Evolutionary conservation across 108 stramenopile genomes (phyloP).

Genomic region (Nannochloropsis gaditana): DNA sequence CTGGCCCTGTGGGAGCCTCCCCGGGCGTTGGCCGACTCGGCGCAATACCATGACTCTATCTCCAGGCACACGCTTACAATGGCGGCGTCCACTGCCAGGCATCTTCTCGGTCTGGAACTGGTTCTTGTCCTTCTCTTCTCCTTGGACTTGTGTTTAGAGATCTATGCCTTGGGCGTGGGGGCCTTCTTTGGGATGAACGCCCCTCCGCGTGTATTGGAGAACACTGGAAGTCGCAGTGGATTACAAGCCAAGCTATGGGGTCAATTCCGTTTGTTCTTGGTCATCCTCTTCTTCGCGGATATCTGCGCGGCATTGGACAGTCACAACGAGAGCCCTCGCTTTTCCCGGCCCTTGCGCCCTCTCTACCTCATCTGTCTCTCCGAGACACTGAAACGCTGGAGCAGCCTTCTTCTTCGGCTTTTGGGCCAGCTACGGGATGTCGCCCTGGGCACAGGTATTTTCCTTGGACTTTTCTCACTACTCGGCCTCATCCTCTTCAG

Average conservation of each 20-base stretch:
- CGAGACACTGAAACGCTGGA: slow-evolving; percentile 3
- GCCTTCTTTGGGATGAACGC: not conserved
- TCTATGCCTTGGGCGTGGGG: not conserved
- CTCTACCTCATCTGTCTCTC: not conserved
- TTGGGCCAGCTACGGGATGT: not conserved
- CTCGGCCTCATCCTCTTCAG: slow-evolving; percentile 7
- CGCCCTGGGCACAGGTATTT: not conserved
- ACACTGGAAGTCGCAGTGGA: not conserved
- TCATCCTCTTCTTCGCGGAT: not conserved
- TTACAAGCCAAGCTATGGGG: slow-evolving; percentile 1
- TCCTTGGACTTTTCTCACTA: not conserved
- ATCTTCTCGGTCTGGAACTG: slow-evolving; percentile 7
- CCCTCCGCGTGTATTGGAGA: slow-evolving; percentile 5
- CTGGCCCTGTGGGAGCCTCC: slow-evolving; percentile 5
- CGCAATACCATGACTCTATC: not conserved
- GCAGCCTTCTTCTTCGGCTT: not conserved
- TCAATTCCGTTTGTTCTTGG: not conserved
- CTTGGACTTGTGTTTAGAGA: not conserved
- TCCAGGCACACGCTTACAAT: not conserved
- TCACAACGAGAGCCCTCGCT: not conserved
- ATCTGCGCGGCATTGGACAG: not conserved
- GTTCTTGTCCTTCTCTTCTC: not conserved
- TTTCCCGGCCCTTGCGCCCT: slow-evolving; percentile 4
- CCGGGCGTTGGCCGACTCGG: not conserved
- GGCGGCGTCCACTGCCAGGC: not conserved